Evolutionary conservation across 2,329 filamentous ascomycete species (phyloP), one percentile per base, ranked within the genome.

Genomic region (Exophiala viscosa): DNA sequence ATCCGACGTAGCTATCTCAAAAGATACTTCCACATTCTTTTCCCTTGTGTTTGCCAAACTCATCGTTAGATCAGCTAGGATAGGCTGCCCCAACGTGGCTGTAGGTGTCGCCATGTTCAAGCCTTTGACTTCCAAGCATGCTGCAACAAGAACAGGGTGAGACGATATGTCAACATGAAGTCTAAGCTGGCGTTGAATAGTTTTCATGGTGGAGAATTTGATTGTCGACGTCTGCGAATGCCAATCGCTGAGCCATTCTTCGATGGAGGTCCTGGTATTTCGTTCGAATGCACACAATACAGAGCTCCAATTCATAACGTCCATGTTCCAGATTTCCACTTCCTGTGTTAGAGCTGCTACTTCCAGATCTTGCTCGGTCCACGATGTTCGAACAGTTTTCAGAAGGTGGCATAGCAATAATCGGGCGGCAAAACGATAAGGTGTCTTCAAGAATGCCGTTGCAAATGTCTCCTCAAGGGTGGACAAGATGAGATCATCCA

Each of bases 81-180:
- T 70, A 55, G 72, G 69, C 55, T 77, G 71, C 10, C 75, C 76
- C 35, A 61, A 35, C 5, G 36, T 50, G 7, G 77, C 71, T 3
- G 72, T 68, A 5, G 23, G 34, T 11, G n/a, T 9, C 13, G 15
- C 32, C 8, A 32, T 9, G 1, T n/a, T n/a, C n/a, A 31, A 18
- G 9, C 11, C 60, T 60, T 50, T 63, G 71, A 58, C 55, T 52
- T 47, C 62, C 52, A 92, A 78, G 47, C 87, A 83, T 2, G 87
- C 86, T 0, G 88, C 95, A 69, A 95, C 87, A 0, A 97, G 81
- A 15, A 96, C 82, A 43, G 88, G 83, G 1, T 96, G 78, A 1
- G 86, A 84, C 0, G 92, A 92, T 1, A 99, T 83, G 53, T 96
- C 90, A 11, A 99, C 91, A 0, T 91, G 88, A 48, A 99, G 95